Evolutionary conservation across 2,329 filamentous ascomycete genomes (phyloP), one percentile per base, ranked within the genome.

Genomic region (Xylaria sp.): DNA sequence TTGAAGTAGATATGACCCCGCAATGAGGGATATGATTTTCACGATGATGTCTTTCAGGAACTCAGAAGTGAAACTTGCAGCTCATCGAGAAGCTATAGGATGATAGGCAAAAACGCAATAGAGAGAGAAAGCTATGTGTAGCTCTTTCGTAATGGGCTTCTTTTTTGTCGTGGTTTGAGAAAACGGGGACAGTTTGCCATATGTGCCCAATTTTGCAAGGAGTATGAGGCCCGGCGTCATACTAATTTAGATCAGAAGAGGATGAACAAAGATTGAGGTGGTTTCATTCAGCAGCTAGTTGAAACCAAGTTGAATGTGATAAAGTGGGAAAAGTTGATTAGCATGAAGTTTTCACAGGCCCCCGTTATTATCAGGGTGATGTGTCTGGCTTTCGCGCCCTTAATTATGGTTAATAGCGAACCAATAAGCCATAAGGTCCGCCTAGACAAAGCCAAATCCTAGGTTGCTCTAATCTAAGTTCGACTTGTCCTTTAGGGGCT

Each of bases 151-250:
- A 29, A 37, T 44, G 19, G 47, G 38, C 13, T 51, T 43, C 23
- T 27, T 58, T 51, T 27, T 58, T 51, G 44, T 40, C 51, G 23
- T 29, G 21, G 29, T 44, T 62, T 55, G 44, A 44, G 33, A n/a
- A 33, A 38, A 46, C 27, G 47, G 40, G n/a, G 55, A 33, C 40
- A 63, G 54, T 60, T 60, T 63, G 56, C 57, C 33, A 38, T 41
- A 17, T 63, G 35, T 53, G 37, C 25, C 21, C 35, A 43, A n/a
- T 23, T 17, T 29, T 38, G 15, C 25, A 13, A 44, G 37, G 2
- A 35, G 13, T n/a, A 13, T n/a, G 19, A 38, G 35, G 37, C 25
- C 38, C 27, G 21, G 33, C 27, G 21, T n/a, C 19, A 21, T 35
- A 47, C 29, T 8, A 21, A 43, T 38, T 15, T 37, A 44, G 52